phyloP scores from a whole-genome alignment of 164 flowering plant genomes.

The Hamamelis virginiana region DNA sequence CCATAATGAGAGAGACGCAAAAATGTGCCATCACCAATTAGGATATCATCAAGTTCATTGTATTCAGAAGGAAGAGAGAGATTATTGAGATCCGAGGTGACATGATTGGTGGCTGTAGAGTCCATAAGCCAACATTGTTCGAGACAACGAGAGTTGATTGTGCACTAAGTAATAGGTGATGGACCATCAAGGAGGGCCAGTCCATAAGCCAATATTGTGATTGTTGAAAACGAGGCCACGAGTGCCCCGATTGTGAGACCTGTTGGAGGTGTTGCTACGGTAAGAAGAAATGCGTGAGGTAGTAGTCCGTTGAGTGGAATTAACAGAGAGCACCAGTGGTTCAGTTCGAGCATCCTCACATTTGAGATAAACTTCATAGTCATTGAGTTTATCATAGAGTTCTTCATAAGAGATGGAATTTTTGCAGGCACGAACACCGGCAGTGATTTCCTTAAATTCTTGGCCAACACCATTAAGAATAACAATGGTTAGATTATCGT shows the following conservation, averaged over 20 bases:
- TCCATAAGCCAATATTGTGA: background rate
- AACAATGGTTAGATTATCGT: background rate
- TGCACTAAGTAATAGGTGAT: background rate
- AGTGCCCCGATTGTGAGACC: background rate
- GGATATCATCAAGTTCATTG: background rate
- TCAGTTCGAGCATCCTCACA: background rate
- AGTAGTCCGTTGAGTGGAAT: background rate
- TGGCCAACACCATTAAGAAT: background rate
- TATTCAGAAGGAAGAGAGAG: slow-evolving; percentile 1
- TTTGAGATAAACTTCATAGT: background rate
- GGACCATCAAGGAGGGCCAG: background rate
- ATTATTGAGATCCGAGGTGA: background rate
- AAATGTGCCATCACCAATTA: background rate
- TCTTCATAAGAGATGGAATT: background rate
- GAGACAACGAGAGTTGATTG: background rate
- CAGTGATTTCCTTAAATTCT: background rate
- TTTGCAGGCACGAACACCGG: background rate
- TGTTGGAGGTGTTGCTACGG: background rate
- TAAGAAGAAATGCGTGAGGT: background rate
- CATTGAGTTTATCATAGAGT: slow-evolving; percentile 1
- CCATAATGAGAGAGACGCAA: slow-evolving; percentile 2
- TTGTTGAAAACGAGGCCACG: too few species aligned
- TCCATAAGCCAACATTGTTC: background rate
- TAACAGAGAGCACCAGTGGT: background rate
- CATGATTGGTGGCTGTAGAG: background rate